A percentile compares a stretch with the other conserved stretches of the same genome.
phyloP scores from a whole-genome alignment of 2,329 filamentous ascomycete genomes.

The Leptographium procerum region DNA sequence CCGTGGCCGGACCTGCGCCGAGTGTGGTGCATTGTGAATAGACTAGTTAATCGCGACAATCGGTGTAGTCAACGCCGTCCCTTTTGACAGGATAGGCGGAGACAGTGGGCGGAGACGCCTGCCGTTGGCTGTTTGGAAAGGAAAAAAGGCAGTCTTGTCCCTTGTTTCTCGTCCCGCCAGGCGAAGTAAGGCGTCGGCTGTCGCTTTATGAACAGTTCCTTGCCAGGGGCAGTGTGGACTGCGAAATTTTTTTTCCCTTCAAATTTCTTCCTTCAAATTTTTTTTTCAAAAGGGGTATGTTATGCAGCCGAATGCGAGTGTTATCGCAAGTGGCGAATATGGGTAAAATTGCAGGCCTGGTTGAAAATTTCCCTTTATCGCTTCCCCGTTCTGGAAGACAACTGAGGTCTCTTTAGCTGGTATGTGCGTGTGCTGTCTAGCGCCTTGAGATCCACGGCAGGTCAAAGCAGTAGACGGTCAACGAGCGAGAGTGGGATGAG shows the following conservation, averaged over 20 bases:
- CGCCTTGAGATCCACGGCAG: neutral
- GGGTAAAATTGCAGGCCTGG: neutral
- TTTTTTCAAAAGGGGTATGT: neutral
- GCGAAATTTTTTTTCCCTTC: neutral
- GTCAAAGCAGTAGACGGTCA: neutral
- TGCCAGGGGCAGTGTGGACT: neutral
- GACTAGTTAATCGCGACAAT: neutral
- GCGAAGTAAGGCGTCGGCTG: neutral
- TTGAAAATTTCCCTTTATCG: neutral
- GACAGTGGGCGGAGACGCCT: neutral
- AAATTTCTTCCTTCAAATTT: neutral
- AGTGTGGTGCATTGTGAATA: constrained; percentile 41
- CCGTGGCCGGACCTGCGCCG: constrained; percentile 45
- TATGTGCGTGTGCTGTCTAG: neutral
- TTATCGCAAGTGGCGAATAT: constrained; percentile 3
- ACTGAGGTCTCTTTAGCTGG: neutral
- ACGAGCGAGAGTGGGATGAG: neutral
- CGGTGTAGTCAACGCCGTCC: neutral
- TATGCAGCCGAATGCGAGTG: neutral
- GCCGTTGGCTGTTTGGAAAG: neutral
- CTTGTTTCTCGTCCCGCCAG: neutral
- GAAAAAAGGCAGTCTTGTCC: neutral
- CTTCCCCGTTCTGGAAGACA: neutral
- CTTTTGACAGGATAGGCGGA: neutral
- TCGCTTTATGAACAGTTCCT: neutral